phyloP scores from a whole-genome alignment of 352 stramenopile species.

The Phytophthora pistaciae region DNA sequence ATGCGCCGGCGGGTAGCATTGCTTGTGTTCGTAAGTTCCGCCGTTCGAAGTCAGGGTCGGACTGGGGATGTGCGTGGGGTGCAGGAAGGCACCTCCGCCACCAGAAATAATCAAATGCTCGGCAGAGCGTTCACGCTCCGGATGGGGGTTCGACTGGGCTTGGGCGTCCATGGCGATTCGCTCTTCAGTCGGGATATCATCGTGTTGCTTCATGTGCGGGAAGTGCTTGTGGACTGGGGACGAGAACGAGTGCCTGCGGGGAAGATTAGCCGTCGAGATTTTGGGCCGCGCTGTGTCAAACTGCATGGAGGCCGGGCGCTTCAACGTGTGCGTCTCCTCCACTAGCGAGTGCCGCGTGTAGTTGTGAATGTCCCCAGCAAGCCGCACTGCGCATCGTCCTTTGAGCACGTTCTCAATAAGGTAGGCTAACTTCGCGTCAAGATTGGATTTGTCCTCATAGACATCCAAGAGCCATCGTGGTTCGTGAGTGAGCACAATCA shows the following conservation, averaged over 20 bases:
- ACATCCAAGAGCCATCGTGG: constrained; percentile 92
- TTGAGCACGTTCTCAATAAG: constrained; percentile 80
- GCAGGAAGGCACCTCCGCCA: constrained; percentile 90
- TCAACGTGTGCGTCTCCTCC: constrained; percentile 40
- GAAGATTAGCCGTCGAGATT: constrained; percentile 29
- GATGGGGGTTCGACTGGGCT: constrained; percentile 5
- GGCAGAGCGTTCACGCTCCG: constrained; percentile 33
- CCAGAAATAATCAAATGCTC: constrained; percentile 91
- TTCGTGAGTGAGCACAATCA: constrained; percentile 94
- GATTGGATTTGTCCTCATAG: constrained; percentile 79
- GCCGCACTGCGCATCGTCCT: constrained; percentile 75
- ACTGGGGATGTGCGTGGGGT: constrained; percentile 89
- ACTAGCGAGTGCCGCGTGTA: constrained; percentile 92
- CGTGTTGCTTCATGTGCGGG: constrained; percentile 66
- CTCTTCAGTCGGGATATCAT: constrained; percentile 26
- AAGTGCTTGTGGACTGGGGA: constrained; percentile 74
- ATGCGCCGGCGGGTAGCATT: constrained; percentile 86
- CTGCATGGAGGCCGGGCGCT: constrained; percentile 41
- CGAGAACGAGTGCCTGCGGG: constrained; percentile 40
- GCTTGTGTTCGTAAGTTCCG: constrained; percentile 76
- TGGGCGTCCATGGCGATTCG: constrained; percentile 11
- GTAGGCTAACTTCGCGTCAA: constrained; percentile 83
- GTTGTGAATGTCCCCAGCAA: constrained; percentile 95
- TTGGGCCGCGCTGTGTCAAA: constrained; percentile 27
- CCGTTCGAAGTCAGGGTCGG: constrained; percentile 71